A percentile compares a stretch with the other conserved stretches of the same genome.
Conservation (phyloP, 2,329 filamentous ascomycete species). For the Saccharata proteae region DNA sequence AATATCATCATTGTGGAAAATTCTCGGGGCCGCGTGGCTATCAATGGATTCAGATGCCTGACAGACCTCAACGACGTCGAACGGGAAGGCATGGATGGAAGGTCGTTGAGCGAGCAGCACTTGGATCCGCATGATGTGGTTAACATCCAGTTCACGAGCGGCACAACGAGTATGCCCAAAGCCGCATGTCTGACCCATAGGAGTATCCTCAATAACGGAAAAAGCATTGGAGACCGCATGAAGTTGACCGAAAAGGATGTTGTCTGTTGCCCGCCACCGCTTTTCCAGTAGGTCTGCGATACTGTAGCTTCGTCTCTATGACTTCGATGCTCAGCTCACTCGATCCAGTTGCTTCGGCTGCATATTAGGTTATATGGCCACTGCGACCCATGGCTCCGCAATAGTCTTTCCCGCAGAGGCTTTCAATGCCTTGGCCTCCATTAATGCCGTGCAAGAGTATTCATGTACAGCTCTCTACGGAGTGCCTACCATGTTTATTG, state of each 20-base stretch:
- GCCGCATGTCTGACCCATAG: conserved; percentile 79
- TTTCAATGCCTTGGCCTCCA: conserved; percentile 65
- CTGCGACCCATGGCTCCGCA: conserved; percentile 66
- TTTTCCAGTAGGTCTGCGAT: conserved; percentile 35
- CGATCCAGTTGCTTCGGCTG: conserved; percentile 62
- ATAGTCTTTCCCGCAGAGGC: conserved; percentile 80
- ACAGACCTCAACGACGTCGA: conserved; percentile 32
- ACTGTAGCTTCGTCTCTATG: neutral
- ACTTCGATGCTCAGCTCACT: conserved; percentile 3
- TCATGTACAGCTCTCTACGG: conserved; percentile 65
- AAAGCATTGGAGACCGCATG: conserved; percentile 76
- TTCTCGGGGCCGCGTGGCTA: conserved; percentile 42
- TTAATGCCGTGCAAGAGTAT: conserved; percentile 52
- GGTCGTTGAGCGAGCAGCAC: conserved; percentile 30
- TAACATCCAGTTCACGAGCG: conserved; percentile 95
- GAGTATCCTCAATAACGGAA: conserved; percentile 86
- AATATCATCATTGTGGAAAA: conserved; percentile 73
- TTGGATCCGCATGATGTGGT: conserved; percentile 57
- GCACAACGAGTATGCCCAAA: conserved; percentile 85
- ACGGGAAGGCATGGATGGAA: neutral
- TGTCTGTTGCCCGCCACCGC: conserved; percentile 50
- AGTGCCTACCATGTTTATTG: conserved; percentile 90
- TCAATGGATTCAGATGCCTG: conserved; percentile 19
- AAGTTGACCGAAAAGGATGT: conserved; percentile 60
- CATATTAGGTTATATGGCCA: conserved; percentile 92